Evolutionary conservation across 2,329 filamentous ascomycete species (phyloP), one percentile per base, ranked within the genome.

Genomic region (Dactylellina leptospora): DNA sequence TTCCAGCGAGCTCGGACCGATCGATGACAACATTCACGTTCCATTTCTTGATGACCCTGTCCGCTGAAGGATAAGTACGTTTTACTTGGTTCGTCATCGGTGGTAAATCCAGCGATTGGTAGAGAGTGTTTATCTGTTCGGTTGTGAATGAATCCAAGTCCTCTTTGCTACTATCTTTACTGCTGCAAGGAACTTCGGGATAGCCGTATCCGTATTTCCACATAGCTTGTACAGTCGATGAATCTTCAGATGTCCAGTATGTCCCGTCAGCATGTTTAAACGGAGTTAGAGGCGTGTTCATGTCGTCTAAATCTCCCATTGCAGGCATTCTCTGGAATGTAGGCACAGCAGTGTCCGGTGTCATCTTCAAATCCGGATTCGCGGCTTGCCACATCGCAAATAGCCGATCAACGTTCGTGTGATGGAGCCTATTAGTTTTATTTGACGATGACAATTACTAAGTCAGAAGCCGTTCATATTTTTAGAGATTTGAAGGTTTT

Each of bases 321-420:
- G 20, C 40, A 13, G 40, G 40, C 11, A 59, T 62, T 13, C 73
- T 63, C 11, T 53, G 63, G 36, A 74, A 76, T 36, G 74, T 74
- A 6, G 25, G 38, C 28, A 55, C 59, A 2, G 63, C 74, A 18
- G 27, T 4, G n/a, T 68, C 55, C 25, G 66, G 60, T 1, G 30
- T 1, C 5, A 76, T 47, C 9, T 13, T 27, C 13, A 69, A 42
- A 4, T 18, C 48, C 9, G 75, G 75, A 61, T 76, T 68, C 11
- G 75, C 48, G 5, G 76, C 75, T 54, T 77, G 76, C 75, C 76
- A 77, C 38, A 77, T 77, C 5, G 76, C 75, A 18, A 69, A 63
- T 25, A 77, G 59, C 25, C 76, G 75, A 36, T 77, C 76, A 3
- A 77, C 64, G 11, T 77, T 73, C 10, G 47, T 62, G 47, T 76